Conservation (phyloP, 2,329 filamentous ascomycete genomes). For the Plectosphaerella cucumerina region DNA sequence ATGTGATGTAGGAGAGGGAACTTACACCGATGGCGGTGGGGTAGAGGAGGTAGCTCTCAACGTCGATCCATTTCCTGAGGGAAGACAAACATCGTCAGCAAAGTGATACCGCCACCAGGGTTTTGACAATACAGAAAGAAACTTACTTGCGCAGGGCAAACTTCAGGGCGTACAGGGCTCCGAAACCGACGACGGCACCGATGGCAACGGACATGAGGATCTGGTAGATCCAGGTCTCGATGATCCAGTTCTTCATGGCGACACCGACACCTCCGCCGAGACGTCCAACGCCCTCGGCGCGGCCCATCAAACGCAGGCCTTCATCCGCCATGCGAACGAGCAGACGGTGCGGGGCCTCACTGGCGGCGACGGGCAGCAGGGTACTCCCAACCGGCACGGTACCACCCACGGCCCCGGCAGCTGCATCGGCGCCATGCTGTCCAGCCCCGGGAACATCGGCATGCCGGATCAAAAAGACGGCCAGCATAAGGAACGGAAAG, state of each 20-base stretch:
- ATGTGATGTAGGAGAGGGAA: conserved; percentile 14
- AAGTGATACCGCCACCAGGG: no score
- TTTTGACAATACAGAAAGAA: no score
- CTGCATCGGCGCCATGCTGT: not conserved
- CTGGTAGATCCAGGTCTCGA: conserved; percentile 42
- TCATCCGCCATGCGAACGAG: conserved; percentile 7
- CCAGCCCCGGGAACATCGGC: conserved; percentile 25
- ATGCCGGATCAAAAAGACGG: conserved; percentile 40
- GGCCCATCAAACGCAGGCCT: not conserved
- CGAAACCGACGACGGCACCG: conserved; percentile 29
- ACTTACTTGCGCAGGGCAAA: conserved; percentile 28
- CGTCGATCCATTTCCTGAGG: conserved; percentile 46
- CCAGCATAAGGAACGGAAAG: conserved; percentile 43
- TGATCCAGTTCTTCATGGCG: conserved; percentile 40
- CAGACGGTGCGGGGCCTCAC: conserved; percentile 1
- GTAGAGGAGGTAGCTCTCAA: conserved; percentile 47
- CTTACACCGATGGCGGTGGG: conserved; percentile 40
- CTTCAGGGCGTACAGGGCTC: conserved; percentile 33
- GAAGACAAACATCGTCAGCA: not conserved
- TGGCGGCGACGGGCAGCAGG: conserved; percentile 30
- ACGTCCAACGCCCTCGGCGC: conserved; percentile 35
- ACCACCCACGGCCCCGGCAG: not conserved
- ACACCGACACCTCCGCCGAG: conserved; percentile 44
- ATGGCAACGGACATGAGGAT: conserved; percentile 37
- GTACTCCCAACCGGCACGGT: conserved; percentile 14